Conservation (phyloP, 2,329 filamentous ascomycete species). For the Fusarium pininemorale region DNA sequence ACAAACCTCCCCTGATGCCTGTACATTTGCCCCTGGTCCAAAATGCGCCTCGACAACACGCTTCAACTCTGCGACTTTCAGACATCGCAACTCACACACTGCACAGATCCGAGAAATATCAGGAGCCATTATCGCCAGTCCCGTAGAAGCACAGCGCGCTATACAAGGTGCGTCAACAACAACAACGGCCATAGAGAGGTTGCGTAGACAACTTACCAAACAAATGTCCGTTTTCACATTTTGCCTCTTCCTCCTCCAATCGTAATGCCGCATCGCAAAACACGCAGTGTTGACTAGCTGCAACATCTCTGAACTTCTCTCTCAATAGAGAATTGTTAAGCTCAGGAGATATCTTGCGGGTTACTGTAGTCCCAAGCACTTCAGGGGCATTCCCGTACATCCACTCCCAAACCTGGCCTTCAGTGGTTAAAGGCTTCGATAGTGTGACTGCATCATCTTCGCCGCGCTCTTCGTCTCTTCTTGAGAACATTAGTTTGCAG, state of each 20-base stretch:
- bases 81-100: conserved; percentile 62
- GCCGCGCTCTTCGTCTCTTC: conserved; percentile 32
- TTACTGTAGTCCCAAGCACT: conserved; percentile 53
- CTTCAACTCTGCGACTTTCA: conserved; percentile 55
- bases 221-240: conserved; percentile 52
- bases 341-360: conserved; percentile 24
- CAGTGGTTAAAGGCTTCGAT: conserved; percentile 52
- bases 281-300: conserved; percentile 53
- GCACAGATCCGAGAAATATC: conserved; percentile 64
- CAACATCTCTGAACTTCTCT: conserved; percentile 51
- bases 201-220: conserved; percentile 49
- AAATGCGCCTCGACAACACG: conserved; percentile 46
- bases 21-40: conserved; percentile 41
- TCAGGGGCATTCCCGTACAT: conserved; percentile 64
- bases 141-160: conserved; percentile 64
- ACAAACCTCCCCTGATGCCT: conserved; percentile 48
- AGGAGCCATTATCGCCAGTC: conserved; percentile 63
- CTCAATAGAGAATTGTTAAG: conserved; percentile 43
- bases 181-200: background rate
- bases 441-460: background rate
- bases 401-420: conserved; percentile 65
- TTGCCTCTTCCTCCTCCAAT: conserved; percentile 47
- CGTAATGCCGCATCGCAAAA: conserved; percentile 55
- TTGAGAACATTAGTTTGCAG: conserved; percentile 52
- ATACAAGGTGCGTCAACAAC: background rate